Percentiles rank a stretch among this genome's conserved stretches.
Evolutionary conservation across 2,329 filamentous ascomycete species (phyloP).

Genomic region (Fusarium papillatum): DNA sequence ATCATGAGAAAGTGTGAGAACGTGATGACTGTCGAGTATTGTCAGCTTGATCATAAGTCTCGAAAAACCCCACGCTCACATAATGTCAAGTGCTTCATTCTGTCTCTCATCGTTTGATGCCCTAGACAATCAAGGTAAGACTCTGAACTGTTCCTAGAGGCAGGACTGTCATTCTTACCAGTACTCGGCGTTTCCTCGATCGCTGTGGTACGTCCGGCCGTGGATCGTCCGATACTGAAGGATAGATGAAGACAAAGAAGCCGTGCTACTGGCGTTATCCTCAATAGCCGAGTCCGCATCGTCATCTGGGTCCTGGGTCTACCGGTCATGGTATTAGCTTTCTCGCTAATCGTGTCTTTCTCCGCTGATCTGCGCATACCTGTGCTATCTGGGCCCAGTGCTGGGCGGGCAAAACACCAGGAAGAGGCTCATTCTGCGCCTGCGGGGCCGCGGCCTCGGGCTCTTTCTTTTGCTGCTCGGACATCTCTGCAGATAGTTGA

Average conservation of each 20-base stretch:
- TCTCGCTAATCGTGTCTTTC: neutral
- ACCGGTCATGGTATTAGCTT: neutral
- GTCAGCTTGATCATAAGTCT: neutral
- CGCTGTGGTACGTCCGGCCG: conserved; percentile 23
- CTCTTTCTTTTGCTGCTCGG: neutral
- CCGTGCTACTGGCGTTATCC: conserved; percentile 17
- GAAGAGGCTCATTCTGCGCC: neutral
- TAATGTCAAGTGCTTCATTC: conserved; percentile 10
- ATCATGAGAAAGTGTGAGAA: conserved; percentile 5
- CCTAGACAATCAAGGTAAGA: neutral
- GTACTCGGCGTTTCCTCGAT: conserved; percentile 22
- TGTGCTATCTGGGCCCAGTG: conserved; percentile 10
- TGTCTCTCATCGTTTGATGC: conserved; percentile 10
- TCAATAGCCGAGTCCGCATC: conserved; percentile 10
- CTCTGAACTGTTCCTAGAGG: neutral
- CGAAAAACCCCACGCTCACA: neutral
- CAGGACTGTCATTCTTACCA: neutral
- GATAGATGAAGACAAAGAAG: conserved; percentile 22
- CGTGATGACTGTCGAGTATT: neutral
- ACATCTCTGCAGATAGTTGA: neutral
- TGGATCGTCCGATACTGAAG: conserved; percentile 26
- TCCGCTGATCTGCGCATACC: neutral
- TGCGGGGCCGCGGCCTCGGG: neutral
- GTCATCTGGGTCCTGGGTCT: conserved; percentile 1
- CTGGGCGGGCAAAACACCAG: neutral